Base-by-base conservation (phyloP, 169 alveolate genomes). In the Eimeria acervulina region DNA sequence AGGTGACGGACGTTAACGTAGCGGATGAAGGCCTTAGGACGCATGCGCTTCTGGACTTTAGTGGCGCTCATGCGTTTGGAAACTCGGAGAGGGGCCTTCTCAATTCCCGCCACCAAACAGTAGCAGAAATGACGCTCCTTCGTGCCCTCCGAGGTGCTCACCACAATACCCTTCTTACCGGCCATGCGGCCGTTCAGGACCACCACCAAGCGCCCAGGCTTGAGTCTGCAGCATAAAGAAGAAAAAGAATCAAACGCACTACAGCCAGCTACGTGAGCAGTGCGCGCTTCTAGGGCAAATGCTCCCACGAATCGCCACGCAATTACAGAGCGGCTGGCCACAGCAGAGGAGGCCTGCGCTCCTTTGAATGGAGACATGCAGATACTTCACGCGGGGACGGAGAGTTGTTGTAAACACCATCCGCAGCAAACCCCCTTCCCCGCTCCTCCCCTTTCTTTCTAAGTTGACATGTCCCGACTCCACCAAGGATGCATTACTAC, bases 151-250 rank as follows among this genome's bases (percentile, higher is more conserved):
- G 98, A 98, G 80, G 99, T 98, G 96, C 97, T 99, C 63, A 99
- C 99, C 95, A 99, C 98, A 94, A 99, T 97, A 38, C 99, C 99
- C 98, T 99, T 99, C 98, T 99, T 98, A 90, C 99, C 99, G 26
- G 99, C 99, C 97, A 98, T 98, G 97, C 99, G 99, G 94, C 99
- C 99, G 92, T 98, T 97, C 76, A 99, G 98, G 93, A 99, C 97
- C 96, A 99, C 98, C 95, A 99, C 99, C 72, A 99, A 99, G 97
- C 99, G 99, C 72, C 99, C 99, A 92, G 99, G 83, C 80, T 96
- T 96, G 81, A 94, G 88, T 47, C 97, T 95, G 96, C 28, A 78
- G 47, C 2, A 19, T 47, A 31, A 23, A 7, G 10, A 31, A 2
- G n/a, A 31, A 68, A 7, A 12, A 31, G 8, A 63, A 23, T 23